Evolutionary conservation across 306 rosid genomes (phyloP).

Genomic region (Vigna nakashimae): DNA sequence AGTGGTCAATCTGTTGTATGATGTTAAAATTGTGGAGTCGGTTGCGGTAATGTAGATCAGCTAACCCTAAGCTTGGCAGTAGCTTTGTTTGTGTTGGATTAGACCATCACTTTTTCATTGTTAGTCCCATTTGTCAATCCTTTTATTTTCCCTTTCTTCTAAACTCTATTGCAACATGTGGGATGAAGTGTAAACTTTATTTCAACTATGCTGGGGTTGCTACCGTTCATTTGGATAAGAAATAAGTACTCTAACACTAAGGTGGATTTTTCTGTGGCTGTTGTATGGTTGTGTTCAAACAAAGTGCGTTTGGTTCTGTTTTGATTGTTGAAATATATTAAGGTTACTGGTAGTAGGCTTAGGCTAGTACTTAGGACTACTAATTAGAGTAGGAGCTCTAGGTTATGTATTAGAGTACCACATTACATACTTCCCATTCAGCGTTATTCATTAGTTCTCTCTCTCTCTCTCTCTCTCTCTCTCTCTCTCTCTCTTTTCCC

Average conservation of each 20-base stretch:
- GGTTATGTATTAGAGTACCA: not conserved
- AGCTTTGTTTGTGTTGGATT: slow-evolving; percentile 33
- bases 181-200: slow-evolving; percentile 11
- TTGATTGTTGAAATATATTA: not conserved
- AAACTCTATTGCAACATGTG: slow-evolving; percentile 2
- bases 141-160: not conserved
- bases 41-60: not conserved
- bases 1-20: not conserved
- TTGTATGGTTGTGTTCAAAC: not conserved
- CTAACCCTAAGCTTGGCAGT: slow-evolving; percentile 22
- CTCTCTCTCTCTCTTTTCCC: not conserved
- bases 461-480: not conserved
- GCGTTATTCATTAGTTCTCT: not conserved
- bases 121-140: slow-evolving; percentile 1
- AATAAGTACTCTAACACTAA: slow-evolving; percentile 1
- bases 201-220: slow-evolving; percentile 6
- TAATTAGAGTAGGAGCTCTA: not conserved
- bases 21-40: not conserved
- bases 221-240: not conserved
- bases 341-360: slow-evolving; percentile 17
- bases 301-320: slow-evolving; percentile 7
- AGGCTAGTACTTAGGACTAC: slow-evolving; percentile 2
- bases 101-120: not conserved
- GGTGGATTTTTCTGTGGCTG: slow-evolving; percentile 16
- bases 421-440: not conserved